phyloP scores from a whole-genome alignment of 176 grass and related monocot species.

The Aegilops tauschii region DNA sequence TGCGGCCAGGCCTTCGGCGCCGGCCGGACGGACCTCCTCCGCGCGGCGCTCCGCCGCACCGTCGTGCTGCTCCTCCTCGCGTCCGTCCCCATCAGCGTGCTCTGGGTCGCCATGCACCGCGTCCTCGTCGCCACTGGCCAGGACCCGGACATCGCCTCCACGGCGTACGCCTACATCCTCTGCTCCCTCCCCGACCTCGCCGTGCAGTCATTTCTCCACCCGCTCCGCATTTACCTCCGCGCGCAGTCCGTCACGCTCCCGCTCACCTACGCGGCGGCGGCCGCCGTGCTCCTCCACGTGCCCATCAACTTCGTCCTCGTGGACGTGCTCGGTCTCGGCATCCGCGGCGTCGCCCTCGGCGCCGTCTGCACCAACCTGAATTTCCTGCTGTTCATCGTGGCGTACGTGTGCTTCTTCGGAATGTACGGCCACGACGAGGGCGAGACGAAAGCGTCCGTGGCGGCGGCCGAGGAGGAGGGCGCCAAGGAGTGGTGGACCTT shows the following conservation, averaged over 20 bases:
- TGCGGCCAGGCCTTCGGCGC: slow-evolving; percentile 83
- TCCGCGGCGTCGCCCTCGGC: slow-evolving; percentile 75
- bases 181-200: slow-evolving; percentile 77
- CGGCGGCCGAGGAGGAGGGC: background rate
- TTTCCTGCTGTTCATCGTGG: slow-evolving; percentile 56
- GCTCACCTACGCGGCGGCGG: slow-evolving; percentile 67
- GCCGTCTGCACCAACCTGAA: slow-evolving; percentile 80
- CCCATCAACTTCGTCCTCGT: slow-evolving; percentile 75
- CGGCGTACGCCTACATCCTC: slow-evolving; percentile 70
- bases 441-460: background rate
- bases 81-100: slow-evolving; percentile 55
- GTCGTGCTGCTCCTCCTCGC: slow-evolving; percentile 55
- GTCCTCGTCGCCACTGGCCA: slow-evolving; percentile 61
- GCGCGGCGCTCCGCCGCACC: slow-evolving; percentile 58
- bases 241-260: slow-evolving; percentile 86
- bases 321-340: slow-evolving; percentile 54
- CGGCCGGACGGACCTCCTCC: slow-evolving; percentile 57
- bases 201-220: slow-evolving; percentile 85
- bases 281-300: slow-evolving; percentile 63
- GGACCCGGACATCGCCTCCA: slow-evolving; percentile 58
- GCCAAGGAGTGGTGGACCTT: slow-evolving; percentile 53
- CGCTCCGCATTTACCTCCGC: slow-evolving; percentile 89
- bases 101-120: slow-evolving; percentile 73
- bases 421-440: slow-evolving; percentile 28
- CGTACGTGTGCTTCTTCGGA: slow-evolving; percentile 62